These are phyloP conservation scores for Neurospora sp. DNA, from an alignment of 495 filamentous ascomycete species.

Conservation along the genomic window DNA sequence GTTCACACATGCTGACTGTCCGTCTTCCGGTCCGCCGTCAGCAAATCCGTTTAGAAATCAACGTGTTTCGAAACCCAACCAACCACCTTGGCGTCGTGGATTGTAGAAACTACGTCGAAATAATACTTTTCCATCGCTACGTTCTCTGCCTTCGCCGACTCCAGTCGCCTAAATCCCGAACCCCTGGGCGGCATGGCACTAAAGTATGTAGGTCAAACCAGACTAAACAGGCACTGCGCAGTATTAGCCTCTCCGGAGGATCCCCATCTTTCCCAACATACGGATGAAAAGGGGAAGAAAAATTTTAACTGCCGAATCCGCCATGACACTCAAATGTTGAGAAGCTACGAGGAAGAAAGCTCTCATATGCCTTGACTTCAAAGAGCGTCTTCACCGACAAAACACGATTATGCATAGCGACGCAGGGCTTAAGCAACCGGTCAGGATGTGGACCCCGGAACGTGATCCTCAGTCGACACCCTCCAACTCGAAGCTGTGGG, in stretches of 20 bases:
- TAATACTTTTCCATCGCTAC: not conserved
- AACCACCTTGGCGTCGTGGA: not conserved
- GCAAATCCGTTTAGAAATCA: not conserved
- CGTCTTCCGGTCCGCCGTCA: not conserved
- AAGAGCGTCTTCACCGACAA: constrained; percentile 16
- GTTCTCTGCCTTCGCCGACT: not conserved
- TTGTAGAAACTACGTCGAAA: not conserved
- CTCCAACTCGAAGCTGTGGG: constrained; percentile 1
- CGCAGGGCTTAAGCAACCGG: constrained; percentile 22
- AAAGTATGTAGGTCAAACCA: not conserved
- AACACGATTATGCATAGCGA: constrained; percentile 19
- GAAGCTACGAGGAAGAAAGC: not conserved
- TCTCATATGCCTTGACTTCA: constrained; percentile 8
- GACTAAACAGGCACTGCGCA: not conserved
- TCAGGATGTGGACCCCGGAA: constrained; percentile 15
- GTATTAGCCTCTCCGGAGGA: not conserved
- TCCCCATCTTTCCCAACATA: not conserved
- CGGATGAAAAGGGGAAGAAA: not conserved
- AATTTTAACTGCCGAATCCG: not conserved
- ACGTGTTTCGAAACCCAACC: not conserved
- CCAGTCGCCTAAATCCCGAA: not conserved
- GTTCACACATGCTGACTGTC: not conserved
- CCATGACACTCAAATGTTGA: not conserved
- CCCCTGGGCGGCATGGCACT: not conserved
- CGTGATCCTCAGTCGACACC: not conserved